Base-by-base conservation (phyloP, 1,284 basidiomycete genomes). In the Leccinum subspadiceum region DNA sequence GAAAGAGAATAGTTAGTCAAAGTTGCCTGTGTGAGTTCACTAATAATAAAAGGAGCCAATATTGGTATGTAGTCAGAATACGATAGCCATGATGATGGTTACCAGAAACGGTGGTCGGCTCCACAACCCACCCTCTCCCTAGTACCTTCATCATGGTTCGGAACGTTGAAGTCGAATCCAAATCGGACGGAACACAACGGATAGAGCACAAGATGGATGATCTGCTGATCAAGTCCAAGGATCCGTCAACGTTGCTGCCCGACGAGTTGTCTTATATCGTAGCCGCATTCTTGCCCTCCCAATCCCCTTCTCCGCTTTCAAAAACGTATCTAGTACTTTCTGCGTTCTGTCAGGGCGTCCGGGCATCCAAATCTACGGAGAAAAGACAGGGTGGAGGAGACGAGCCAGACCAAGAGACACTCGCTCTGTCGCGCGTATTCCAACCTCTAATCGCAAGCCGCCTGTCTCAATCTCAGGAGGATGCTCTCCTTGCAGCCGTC, bases 321-420 rank as follows among this genome's bases (percentile, higher is more conserved):
- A 88, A 88, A 68, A 86, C 85, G 8, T 90, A 85, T 69, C 76
- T 91, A 52, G 76, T 80, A 4, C 79, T 91, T 35, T 85, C 88
- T 53, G 79, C 85, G 2, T 80, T 84, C 65, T 89, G 86, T 65
- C 84, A 87, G 70, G 81, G 79, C 24, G 77, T 81, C 39, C 77
- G 86, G 56, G 71, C 70, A 50, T 75, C 76, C 37, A 71, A 70
- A 44, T 62, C 70, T n/a, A 56, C 62, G 15, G 60, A 63, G 39
- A 73, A 58, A 44, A 68, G 60, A 17, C 73, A 77, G 10, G 41
- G 53, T 1, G 52, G 52, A 35, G 64, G 54, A 37, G 69, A 67
- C n/a, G 67, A 60, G 29, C 56, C 67, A 50, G 81, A 84, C 63
- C 70, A 74, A 41, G 80, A 76, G 20, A 83, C 83, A 0, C 78